phyloP scores from a whole-genome alignment of 768 basidiomycete species.

The Suillus weaverae region DNA sequence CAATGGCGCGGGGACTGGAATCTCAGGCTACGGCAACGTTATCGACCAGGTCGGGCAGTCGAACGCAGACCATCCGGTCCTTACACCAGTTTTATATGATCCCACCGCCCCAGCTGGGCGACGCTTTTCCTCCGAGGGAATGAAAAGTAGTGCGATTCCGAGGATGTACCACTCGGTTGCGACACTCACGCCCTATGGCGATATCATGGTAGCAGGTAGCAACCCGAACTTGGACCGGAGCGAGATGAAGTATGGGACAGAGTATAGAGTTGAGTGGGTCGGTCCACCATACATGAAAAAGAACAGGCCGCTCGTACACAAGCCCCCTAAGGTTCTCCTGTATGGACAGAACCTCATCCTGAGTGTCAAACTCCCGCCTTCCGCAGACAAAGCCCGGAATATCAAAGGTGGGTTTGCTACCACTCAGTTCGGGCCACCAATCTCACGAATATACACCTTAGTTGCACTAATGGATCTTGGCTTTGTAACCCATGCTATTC shows the following conservation, averaged over 20 bases:
- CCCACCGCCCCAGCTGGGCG: slow-evolving; percentile 51
- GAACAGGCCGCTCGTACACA: slow-evolving; percentile 53
- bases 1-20: slow-evolving; percentile 73
- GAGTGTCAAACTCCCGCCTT: slow-evolving; percentile 41
- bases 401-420: slow-evolving; percentile 48
- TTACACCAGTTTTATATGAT: slow-evolving; percentile 70
- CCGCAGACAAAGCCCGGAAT: slow-evolving; percentile 35
- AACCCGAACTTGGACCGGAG: slow-evolving; percentile 84
- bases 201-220: slow-evolving; percentile 78
- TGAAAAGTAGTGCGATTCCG: slow-evolving; percentile 68
- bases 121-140: slow-evolving; percentile 57
- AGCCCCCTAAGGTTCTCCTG: slow-evolving; percentile 36
- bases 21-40: slow-evolving; percentile 80
- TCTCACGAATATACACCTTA: slow-evolving; percentile 26
- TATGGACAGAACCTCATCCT: slow-evolving; percentile 51
- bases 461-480: slow-evolving; percentile 81
- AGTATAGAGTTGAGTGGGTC: slow-evolving; percentile 88
- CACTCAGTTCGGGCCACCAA: slow-evolving; percentile 9
- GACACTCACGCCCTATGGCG: slow-evolving; percentile 69
- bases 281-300: slow-evolving; percentile 76
- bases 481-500: slow-evolving; percentile 76
- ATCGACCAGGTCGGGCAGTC: slow-evolving; percentile 66
- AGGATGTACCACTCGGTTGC: slow-evolving; percentile 85
- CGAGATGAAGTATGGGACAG: slow-evolving; percentile 71
- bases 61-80: slow-evolving; percentile 73